Base-by-base conservation (phyloP, 2,329 filamentous ascomycete species). In the Scleromitrula shiraiana region DNA sequence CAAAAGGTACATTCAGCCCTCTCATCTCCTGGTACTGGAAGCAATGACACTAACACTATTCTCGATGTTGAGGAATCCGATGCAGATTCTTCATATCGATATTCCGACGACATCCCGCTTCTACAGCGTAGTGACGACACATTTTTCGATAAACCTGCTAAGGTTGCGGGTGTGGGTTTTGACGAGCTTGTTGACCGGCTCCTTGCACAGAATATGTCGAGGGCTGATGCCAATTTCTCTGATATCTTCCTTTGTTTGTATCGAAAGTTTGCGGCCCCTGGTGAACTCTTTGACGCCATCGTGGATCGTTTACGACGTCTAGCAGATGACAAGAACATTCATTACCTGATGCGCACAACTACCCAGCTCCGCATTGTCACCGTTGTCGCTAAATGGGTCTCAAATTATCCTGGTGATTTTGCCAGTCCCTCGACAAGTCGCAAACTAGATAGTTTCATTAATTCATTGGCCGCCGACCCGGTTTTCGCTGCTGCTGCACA, bases 161-260 rank as follows among this genome's bases (percentile, higher is more conserved):
- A 75, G 61, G 64, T 69, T 41, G 62, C 68, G 1, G 80, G 80
- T 2, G 66, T 80, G 15, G 70, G 70, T 2, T 80, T 83, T 56
- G 81, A 85, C 52, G 84, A 89, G 47, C 70, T 93, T 4, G 88
- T 97, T 17, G 88, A 95, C 65, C 83, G 89, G n/a, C 75, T 98
- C 33, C 74, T 97, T 20, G 77, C 83, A 0, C 78, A 87, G 53
- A 86, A 87, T 29, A 83, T 91, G 70, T 89, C 87, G 23, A 89
- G 88, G 62, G 77, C 83, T n/a, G 93, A 97, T 62, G 76, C 78
- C 50, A 95, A 95, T 65, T 98, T 96, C 62, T 78, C 80, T 1
- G 81, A 89, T 37, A 82, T 95, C 15, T 97, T 97, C 60, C 73
- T 97, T 24, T 95, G 91, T 55, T 72, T 97, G 12, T 97, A 97